Base-by-base conservation (phyloP, 2,329 filamentous ascomycete genomes). In the Curvularia sp. region DNA sequence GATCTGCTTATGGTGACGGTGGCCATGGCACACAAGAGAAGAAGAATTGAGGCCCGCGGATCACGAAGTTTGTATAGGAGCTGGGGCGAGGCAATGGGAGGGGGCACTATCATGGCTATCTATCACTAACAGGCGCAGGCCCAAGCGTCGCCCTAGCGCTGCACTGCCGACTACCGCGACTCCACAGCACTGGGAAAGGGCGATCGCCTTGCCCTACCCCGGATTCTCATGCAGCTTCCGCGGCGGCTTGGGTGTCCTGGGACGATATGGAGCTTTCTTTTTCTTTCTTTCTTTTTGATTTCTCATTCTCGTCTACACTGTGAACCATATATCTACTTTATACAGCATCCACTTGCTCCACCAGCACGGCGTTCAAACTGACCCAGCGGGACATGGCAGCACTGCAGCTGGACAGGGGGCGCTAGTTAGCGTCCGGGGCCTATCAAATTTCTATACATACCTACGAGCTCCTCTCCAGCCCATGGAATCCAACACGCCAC, bases 1-100 rank as follows among this genome's bases (percentile, higher is more conserved):
- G 77, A 74, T 69, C 83, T 86, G 62, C 86, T 85, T 63, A 89
- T 82, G 9, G 85, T 88, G 50, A 89, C 83, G 63, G 81, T 72
- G 10, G 72, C 70, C 78, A 79, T 79, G 61, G 57, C 63, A 60
- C 43, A 52, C 48, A 61, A 59, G 61, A 51, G 61, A 50, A 58
- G 26, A 55, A 54, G 54, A 62, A 44, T 43, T 58, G 24, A 48
- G 18, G 53, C 53, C 49, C 41, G 39, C 51, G 51, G 54, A 59
- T 52, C 41, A 52, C 33, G 58, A 43, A 58, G 61, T 55, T 13
- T 38, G 9, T 50, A 3, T 15, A 55, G 43, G 46, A 51, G 43
- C 61, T 46, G 31, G 41, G 46, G 46, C 31, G 5, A 31, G 49
- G 47, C 33, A 46, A 53, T 49, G 38, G 53, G 53, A 48, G 52